Conservation (phyloP, 208 protist species). For the Ichthyophonus hoferi region DNA sequence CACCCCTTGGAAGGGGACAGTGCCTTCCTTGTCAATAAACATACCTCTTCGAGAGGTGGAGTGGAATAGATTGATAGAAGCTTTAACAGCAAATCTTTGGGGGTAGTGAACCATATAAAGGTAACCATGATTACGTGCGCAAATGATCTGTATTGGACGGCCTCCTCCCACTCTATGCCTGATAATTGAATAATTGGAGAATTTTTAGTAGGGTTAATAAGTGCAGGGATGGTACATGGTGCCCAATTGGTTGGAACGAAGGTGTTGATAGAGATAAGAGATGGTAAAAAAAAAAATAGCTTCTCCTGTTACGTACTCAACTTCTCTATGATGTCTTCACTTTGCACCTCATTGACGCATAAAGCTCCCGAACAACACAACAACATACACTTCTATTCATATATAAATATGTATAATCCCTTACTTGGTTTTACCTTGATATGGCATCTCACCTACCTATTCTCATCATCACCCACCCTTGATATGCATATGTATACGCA, state of each 20-base stretch:
- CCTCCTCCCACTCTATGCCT: neutral
- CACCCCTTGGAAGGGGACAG: no score
- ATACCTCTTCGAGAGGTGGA: no score
- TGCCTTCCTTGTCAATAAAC: no score
- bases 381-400: no score
- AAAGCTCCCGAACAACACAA: no score
- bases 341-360: neutral
- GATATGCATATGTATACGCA: no score
- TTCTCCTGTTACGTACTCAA: neutral
- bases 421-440: no score
- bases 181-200: neutral
- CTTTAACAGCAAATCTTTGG: neutral
- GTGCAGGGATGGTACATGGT: neutral
- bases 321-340: neutral
- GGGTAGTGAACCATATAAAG: neutral
- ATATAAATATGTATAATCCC: no score
- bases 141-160: neutral
- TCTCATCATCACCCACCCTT: no score
- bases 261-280: neutral
- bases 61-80: neutral
- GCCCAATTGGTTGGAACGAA: neutral
- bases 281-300: neutral
- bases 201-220: neutral
- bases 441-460: no score
- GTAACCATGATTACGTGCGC: neutral